Percentiles rank a stretch among this genome's conserved stretches.
These are phyloP conservation scores for Aciculosporium take DNA, from an alignment of 2,329 filamentous ascomycete species.

Conservation along the genomic window DNA sequence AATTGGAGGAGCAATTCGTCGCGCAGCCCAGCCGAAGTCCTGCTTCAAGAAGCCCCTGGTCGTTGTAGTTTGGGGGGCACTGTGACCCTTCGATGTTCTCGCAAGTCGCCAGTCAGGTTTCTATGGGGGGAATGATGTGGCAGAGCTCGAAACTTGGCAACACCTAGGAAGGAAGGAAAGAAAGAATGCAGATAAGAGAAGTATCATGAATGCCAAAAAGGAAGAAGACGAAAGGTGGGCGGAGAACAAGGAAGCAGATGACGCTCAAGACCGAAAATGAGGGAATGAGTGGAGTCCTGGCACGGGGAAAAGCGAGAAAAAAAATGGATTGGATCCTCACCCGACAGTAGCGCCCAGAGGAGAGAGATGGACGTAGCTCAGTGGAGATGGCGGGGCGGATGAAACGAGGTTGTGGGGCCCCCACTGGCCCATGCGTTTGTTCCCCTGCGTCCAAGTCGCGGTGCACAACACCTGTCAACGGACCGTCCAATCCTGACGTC, in stretches of 20 bases:
- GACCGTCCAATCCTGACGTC: too few species aligned
- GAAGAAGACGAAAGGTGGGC: constrained; percentile 3
- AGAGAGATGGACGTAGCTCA: constrained; percentile 3
- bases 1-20: not conserved
- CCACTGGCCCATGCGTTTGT: not conserved
- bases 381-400: too few species aligned
- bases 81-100: constrained; percentile 1
- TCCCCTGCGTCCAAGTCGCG: not conserved
- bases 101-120: not conserved
- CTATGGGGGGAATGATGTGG: not conserved
- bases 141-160: not conserved
- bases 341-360: too few species aligned
- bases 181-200: not conserved
- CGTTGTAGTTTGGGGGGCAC: not conserved
- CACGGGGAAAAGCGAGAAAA: constrained; percentile 2
- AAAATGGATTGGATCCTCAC: too few species aligned
- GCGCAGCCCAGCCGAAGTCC: constrained; percentile 4
- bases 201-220: constrained; percentile 1
- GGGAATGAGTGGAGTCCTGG: constrained; percentile 1
- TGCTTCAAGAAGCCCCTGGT: constrained; percentile 3
- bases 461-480: too few species aligned
- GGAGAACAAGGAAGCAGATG: constrained; percentile 1
- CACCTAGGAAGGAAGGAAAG: not conserved
- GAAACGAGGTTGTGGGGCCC: constrained; percentile 1
- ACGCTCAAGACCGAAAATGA: too few species aligned